A percentile compares a stretch with the other conserved stretches of the same genome.
Evolutionary conservation across 2,329 filamentous ascomycete species (phyloP).

Genomic region (Leptographium procerum): DNA sequence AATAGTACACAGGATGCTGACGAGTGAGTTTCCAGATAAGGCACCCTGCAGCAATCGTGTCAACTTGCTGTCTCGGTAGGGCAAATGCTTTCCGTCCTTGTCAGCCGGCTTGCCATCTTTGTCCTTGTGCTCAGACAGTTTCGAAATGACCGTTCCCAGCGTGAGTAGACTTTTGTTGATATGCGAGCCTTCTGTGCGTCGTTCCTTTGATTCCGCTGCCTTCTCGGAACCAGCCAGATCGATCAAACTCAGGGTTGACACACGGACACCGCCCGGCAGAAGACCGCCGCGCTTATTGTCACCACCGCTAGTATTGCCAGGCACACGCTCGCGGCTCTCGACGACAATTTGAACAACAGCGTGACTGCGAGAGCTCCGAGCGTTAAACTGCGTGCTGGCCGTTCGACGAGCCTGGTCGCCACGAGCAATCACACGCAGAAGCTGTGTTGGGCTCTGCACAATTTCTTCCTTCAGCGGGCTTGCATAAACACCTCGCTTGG

Average conservation of each 20-base stretch:
- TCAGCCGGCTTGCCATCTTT: slow-evolving; percentile 62
- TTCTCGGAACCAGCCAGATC: slow-evolving; percentile 94
- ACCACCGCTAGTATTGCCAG: slow-evolving; percentile 32
- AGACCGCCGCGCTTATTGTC: slow-evolving; percentile 60
- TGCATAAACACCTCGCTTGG: slow-evolving; percentile 91
- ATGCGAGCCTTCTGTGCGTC: slow-evolving; percentile 86
- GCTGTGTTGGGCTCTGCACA: slow-evolving; percentile 91
- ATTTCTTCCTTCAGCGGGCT: slow-evolving; percentile 96
- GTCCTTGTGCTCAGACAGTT: slow-evolving; percentile 81
- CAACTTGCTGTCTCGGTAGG: slow-evolving; percentile 95
- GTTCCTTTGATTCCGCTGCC: slow-evolving; percentile 89
- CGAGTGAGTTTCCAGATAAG: slow-evolving; percentile 82
- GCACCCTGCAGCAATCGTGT: slow-evolving; percentile 87
- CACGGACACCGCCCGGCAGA: slow-evolving; percentile 77
- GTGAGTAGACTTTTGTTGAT: slow-evolving; percentile 98
- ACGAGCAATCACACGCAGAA: slow-evolving; percentile 85
- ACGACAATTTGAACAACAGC: slow-evolving; percentile 98
- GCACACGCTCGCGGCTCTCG: slow-evolving; percentile 80
- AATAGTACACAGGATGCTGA: slow-evolving; percentile 96
- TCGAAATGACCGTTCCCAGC: slow-evolving; percentile 86
- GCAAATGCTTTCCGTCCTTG: slow-evolving; percentile 83
- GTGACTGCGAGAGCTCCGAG: slow-evolving; percentile 92
- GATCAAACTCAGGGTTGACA: slow-evolving; percentile 90
- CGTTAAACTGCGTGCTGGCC: slow-evolving; percentile 93
- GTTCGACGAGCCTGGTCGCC: slow-evolving; percentile 85